Base-by-base conservation (phyloP, 345 rosid species). In the Arabidopsis arenosa region DNA sequence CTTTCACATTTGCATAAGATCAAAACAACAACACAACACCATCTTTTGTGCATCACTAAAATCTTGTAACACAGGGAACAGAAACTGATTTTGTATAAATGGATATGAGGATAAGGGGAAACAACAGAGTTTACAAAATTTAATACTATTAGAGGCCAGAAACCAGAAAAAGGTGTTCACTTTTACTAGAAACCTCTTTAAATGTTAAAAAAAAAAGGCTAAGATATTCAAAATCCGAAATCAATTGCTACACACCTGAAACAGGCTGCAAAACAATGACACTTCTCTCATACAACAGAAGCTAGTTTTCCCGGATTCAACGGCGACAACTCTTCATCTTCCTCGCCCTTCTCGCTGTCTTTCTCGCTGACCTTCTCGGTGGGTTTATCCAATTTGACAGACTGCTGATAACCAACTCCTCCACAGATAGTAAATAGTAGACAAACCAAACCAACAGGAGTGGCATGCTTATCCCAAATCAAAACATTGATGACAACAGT, bases 391-490 rank as follows among this genome's bases (percentile, higher is more conserved):
- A 81, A 81, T 49, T 90, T 86, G 26, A 95, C 99, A 2, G 98
- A 92, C 80, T 95, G 99, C 85, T 95, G 99, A 83, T 95, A 95
- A 69, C 87, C 84, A 82, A 95, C 86, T 2, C 99, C 99, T 57
- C 99, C 99, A 13, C 87, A 67, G 56, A 95, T 84, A 0, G 99
- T 95, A 74, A 92, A 70, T 55, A 93, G 87, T 36, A 95, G 93
- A 83, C 98, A 90, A 74, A 92, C 77, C 81, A 95, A 83, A 41
- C 99, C 99, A 70, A 92, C 78, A 0, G 98, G 96, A 79, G 83
- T 88, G 1, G 97, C 99, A 63, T 95, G 99, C 80, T 95, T 95
- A 75, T 92, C 99, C 99, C 99, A 95, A 53, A 95, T 90, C 79
- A 88, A 6, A 60, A 95, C 97, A 84, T 95, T 95, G 80, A 95